Base-by-base conservation (phyloP, 2,329 filamentous ascomycete species). In the Phoma sp. region DNA sequence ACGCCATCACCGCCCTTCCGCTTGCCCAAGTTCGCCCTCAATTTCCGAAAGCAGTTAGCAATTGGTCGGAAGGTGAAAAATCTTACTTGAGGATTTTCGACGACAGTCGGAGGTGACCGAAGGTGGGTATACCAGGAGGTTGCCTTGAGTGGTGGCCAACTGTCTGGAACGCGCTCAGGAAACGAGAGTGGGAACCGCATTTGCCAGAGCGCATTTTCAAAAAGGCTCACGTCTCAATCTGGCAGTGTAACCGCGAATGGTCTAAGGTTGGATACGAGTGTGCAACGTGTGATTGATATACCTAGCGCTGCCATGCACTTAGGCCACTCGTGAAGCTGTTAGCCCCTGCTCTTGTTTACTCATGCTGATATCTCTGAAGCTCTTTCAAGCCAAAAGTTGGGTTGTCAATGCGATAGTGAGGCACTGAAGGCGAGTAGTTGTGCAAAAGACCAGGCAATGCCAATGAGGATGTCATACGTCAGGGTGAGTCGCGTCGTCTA, bases 31-130 rank as follows among this genome's bases (percentile, higher is more conserved):
- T 51, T 25, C 35, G 53, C 43, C 33, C 43, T 51, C 36, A 56
- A 48, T 43, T 48, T 57, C 53, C 48, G 10, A 37, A 57, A 47
- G 19, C 17, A 44, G 53, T 48, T 57, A 57, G 53, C 43, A 38
- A 48, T 8, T 32, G 38, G 21, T 17, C 43, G 35, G 32, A 29
- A 9, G 29, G 43, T 25, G 24, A 43, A 51, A 48, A 51, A 51
- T 57, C 48, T 51, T 51, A 57, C 38, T 8, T 48, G 43, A 57
- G 53, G 48, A 51, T 51, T 57, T 47, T 57, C 43, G 10, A 37
- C 32, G 6, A 37, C 37, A 15, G 29, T 57, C 53, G 48, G 53
- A 57, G 48, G 22, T 51, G 38, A 36, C 53, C 53, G 53, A 57
- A n/a, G 37, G 46, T 51, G 52, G 52, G 37, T 55, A 55, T 43